These are phyloP conservation scores for Trichophyton mentagrophytes DNA, from an alignment of 2,329 filamentous ascomycete genomes.

Conservation along the genomic window DNA sequence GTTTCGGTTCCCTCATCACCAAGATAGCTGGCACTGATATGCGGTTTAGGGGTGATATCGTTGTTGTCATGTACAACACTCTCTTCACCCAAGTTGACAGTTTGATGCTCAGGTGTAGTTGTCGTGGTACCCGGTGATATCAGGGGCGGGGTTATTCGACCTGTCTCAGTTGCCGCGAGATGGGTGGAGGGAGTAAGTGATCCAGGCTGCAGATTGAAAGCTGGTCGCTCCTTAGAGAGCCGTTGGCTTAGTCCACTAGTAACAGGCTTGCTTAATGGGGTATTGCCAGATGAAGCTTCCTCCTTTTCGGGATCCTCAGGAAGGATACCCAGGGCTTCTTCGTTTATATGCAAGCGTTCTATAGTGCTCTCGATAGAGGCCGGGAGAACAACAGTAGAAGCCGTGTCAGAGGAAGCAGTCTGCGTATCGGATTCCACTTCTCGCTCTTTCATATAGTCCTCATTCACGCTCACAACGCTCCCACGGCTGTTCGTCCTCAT, in stretches of 20 bases:
- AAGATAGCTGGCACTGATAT: not conserved
- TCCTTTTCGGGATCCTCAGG: constrained; percentile 19
- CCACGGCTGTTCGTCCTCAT: constrained; percentile 93
- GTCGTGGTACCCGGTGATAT: constrained; percentile 11
- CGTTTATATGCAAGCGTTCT: constrained; percentile 24
- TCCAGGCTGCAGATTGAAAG: not conserved
- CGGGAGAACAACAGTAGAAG: not conserved
- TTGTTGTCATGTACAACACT: constrained; percentile 2
- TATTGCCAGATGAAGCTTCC: constrained; percentile 6
- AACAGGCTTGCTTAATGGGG: not conserved
- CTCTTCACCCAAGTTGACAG: not conserved
- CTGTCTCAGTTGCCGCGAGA: not conserved
- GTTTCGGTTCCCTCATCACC: not conserved
- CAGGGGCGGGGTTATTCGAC: constrained; percentile 1
- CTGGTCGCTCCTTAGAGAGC: not conserved
- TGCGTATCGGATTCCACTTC: constrained; percentile 16
- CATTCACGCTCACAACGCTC: constrained; percentile 47
- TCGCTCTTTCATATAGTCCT: constrained; percentile 22
- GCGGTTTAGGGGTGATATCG: constrained; percentile 10
- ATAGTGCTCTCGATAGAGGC: constrained; percentile 21
- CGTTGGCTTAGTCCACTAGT: not conserved
- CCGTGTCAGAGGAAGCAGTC: constrained; percentile 13
- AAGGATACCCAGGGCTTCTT: constrained; percentile 21
- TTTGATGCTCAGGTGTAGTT: constrained; percentile 14
- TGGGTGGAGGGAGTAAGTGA: constrained; percentile 4